Percentiles rank a stretch among this genome's conserved stretches.
These are phyloP conservation scores for Sisymbrium altissimum DNA, from an alignment of 345 rosid genomes.

Conservation along the genomic window DNA sequence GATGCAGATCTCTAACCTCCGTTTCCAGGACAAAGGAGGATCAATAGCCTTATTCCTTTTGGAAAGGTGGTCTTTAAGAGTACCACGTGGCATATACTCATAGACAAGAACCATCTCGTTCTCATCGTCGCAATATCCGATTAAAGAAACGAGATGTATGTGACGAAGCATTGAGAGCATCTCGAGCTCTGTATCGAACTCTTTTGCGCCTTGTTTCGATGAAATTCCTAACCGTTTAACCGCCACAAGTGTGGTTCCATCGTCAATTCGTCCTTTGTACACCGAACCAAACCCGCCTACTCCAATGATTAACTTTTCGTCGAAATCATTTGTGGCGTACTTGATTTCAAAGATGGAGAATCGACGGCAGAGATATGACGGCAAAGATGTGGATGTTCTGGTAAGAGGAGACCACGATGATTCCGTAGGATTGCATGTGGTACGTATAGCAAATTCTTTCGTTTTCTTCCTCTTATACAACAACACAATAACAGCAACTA, in stretches of 20 bases:
- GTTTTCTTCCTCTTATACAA: too few species aligned
- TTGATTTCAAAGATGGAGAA: too few species aligned
- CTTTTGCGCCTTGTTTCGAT: conserved; percentile 36
- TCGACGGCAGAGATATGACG: too few species aligned
- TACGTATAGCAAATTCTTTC: too few species aligned
- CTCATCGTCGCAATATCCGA: conserved; percentile 35
- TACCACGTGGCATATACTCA: conserved; percentile 40
- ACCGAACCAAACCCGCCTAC: too few species aligned
- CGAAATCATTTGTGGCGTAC: too few species aligned
- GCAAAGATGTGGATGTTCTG: neutral
- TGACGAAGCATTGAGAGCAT: conserved; percentile 42
- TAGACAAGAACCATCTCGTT: conserved; percentile 40
- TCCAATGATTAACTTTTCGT: too few species aligned
- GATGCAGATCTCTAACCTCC: conserved; percentile 32
- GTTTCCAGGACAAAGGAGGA: conserved; percentile 35
- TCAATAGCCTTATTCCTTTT: neutral
- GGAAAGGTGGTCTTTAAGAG: conserved; percentile 34
- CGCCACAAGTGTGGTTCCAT: conserved; percentile 29
- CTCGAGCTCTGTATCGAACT: conserved; percentile 41
- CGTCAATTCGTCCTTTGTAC: conserved; percentile 4
- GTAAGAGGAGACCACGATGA: conserved; percentile 24
- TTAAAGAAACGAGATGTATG: conserved; percentile 36
- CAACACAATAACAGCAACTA: too few species aligned
- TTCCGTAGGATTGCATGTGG: too few species aligned
- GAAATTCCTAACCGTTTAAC: conserved; percentile 30